Base-by-base conservation (phyloP, 257 asterid species). In the Nicotiana tabacum region DNA sequence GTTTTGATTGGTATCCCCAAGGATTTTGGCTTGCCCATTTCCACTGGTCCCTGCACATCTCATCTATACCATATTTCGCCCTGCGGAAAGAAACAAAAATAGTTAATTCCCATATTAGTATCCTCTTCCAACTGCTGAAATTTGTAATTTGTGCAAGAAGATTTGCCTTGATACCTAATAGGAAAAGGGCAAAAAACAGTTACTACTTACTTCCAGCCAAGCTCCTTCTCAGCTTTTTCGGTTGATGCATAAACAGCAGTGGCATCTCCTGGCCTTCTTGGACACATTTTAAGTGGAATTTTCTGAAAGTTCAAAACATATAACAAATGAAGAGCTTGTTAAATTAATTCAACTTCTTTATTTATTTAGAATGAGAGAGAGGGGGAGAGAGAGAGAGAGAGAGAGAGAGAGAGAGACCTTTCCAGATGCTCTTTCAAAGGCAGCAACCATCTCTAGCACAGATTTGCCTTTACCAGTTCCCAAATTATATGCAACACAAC, bases 41-140 rank as follows among this genome's bases (percentile, higher is more conserved):
- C 99, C 99, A 95, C 81, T 95, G 99, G 81, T 95, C 97, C 88
- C 96, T 89, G 88, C 98, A 94, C 99, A 96, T 96, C 79, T 96
- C 98, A 72, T 90, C 92, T 60, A 96, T 86, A 53, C 90, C 91
- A 30, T 93, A 94, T 83, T 93, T 96, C n/a, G 99, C 99, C 95
- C 98, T 96, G 89, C 82, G 69, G 82, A 66, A 82, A 29, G 7
- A 77, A 43, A n/a, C n/a, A 18, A n/a, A 24, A 55, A 5, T 46
- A 30, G 12, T 82, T 35, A 57, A 72, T 0, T 16, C 35, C 60
- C 5, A 2, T 2, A 27, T 74, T 29, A 24, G 24, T 46, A 8
- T 9, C 27, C 58, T 46, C 37, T 74, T 72, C 27, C 39, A 74
- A 48, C 39, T 24, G 37, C 15, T 74, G 24, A 48, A 51, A 51